Evolutionary conservation across 805 yeast species (phyloP), one percentile per base, ranked within the genome.

Genomic region (Schwanniomyces polymorphus): DNA sequence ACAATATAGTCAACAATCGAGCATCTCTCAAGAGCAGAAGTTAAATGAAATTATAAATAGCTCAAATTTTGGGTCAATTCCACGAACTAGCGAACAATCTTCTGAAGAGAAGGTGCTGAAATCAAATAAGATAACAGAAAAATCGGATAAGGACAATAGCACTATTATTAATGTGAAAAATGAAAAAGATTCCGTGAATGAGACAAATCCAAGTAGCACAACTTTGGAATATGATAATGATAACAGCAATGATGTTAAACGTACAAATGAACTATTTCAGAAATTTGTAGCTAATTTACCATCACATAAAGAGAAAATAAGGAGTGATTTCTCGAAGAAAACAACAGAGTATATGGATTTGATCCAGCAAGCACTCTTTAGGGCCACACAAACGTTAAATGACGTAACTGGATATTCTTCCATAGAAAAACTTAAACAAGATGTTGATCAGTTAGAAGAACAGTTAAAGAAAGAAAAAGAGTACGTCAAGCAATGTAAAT

Each of bases 351-450:
- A 78, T 56, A 68, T 83, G 18, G 80, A 76, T 48, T 80, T 84
- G 2, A 59, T 84, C 38, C 85, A 78, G 49, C 81, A 75, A 14
- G 76, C 87, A 0, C 71, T 83, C 5, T 73, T 79, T 44, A 76
- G 82, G 0, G 85, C 88, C 0, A 78, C 88, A 0, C 75, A 81
- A 49, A 80, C 91, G 1, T 74, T 92, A 28, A 94, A 94, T 59
- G 97, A 91, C 56, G 84, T 91, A 9, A 92, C 99, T 0, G 99
- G 99, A 0, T 94, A 94, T 64, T 78, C 90, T 0, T 75, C 84
- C 16, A 88, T 94, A 47, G 96, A 88, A 59, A 72, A 76, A 48
- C 67, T 92, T 56, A 85, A 90, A 64, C 63, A 72, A 26, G 67
- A 79, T 1, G 89, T 94, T 27, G 81, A 78, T 7, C 54, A 57